These are phyloP conservation scores for Pleurotus djamor DNA, from an alignment of 768 basidiomycete species.

Conservation along the genomic window DNA sequence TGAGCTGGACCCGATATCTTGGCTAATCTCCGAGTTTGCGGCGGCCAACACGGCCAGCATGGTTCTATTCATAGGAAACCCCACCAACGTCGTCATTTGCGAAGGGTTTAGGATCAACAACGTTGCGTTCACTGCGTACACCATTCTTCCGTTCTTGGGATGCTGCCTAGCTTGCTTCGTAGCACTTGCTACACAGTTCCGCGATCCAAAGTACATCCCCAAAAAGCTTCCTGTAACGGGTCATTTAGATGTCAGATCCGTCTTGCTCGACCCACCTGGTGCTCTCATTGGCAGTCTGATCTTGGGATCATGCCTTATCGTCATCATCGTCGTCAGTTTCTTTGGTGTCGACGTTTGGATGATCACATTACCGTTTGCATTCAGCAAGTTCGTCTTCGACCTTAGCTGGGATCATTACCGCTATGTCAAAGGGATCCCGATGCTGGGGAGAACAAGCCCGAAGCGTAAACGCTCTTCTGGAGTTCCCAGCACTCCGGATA, in stretches of 20 bases:
- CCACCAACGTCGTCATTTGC: slow-evolving; percentile 91
- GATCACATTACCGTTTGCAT: slow-evolving; percentile 81
- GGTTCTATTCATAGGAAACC: slow-evolving; percentile 83
- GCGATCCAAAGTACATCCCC: slow-evolving; percentile 51
- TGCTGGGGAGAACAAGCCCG: slow-evolving; percentile 14
- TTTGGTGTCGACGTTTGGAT: slow-evolving; percentile 79
- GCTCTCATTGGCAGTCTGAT: slow-evolving; percentile 73
- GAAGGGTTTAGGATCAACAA: slow-evolving; percentile 83
- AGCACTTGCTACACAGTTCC: slow-evolving; percentile 60
- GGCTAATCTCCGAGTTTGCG: slow-evolving; percentile 76
- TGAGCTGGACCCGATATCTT: slow-evolving; percentile 52
- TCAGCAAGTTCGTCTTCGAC: slow-evolving; percentile 71
- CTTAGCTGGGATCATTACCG: slow-evolving; percentile 55
- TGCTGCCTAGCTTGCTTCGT: slow-evolving; percentile 61
- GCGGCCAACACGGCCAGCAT: slow-evolving; percentile 79
- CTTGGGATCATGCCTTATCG: slow-evolving; percentile 63
- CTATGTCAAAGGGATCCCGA: slow-evolving; percentile 22
- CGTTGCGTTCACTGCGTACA: slow-evolving; percentile 77
- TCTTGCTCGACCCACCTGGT: slow-evolving; percentile 70
- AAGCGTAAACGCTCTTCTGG: slow-evolving; percentile 14
- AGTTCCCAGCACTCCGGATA: not conserved
- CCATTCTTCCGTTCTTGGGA: slow-evolving; percentile 77
- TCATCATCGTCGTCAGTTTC: slow-evolving; percentile 76
- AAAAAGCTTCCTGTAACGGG: slow-evolving; percentile 31
- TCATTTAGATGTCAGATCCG: slow-evolving; percentile 50